Base-by-base conservation (phyloP, 495 filamentous ascomycete genomes). In the Pyrenula massariospora region DNA sequence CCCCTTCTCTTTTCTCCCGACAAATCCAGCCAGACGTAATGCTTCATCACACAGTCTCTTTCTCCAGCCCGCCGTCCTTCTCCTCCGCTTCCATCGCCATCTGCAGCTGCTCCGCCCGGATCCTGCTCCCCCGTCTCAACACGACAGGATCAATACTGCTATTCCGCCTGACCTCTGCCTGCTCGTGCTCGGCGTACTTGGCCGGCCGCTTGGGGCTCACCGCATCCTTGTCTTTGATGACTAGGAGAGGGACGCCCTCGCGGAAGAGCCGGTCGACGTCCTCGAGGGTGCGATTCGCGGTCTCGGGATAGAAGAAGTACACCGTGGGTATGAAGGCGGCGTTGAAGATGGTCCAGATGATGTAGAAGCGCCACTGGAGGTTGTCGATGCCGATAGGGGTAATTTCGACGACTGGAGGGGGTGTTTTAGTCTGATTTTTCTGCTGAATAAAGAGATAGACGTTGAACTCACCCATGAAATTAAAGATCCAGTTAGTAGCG, bases 261-360 rank as follows among this genome's bases (percentile, higher is more conserved):
- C 64, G 60, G 60, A 78, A 80, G 52, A 76, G 69, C 24, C 67
- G 66, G 48, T 79, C 77, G 47, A 79, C 67, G 53, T 79, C 76
- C 59, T 80, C 77, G 2, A 80, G 69, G 3, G 66, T 70, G 20
- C 76, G 74, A 2, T 68, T 71, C 15, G 73, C 70, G 10, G 84
- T 86, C 66, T 87, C 84, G 3, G 82, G 84, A 64, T 80, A 86
- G 67, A 77, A 76, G 62, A 86, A 77, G 65, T 80, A 87, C 8
- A 85, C 76, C 60, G 84, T 75, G 0, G 82, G 81, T 2, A 86
- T 76, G 70, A 87, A 83, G 25, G 68, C 63, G 23, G 68, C 67
- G 62, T 84, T 82, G 63, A 83, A 77, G 12, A 81, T 71, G 42
- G 79, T 78, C 66, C 80, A 87, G 57, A 85, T 82, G 57, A 87